These are phyloP conservation scores for Ceratorhiza oryzae-sativae DNA, from an alignment of 1,284 basidiomycete genomes.

Conservation along the genomic window DNA sequence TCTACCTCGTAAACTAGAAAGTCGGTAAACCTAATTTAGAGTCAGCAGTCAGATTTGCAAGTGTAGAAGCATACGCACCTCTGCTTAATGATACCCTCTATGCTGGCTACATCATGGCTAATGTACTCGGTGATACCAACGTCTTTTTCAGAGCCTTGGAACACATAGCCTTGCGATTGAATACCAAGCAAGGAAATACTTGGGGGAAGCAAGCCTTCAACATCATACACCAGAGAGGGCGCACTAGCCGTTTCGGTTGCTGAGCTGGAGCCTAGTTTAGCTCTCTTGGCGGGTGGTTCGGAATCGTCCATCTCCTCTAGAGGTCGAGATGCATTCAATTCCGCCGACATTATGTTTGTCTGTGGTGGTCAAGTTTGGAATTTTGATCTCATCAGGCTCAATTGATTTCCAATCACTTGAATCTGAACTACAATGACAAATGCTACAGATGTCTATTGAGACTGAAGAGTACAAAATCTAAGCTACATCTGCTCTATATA, in stretches of 20 bases:
- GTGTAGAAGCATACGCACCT: conserved; percentile 59
- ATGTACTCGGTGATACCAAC: conserved; percentile 93
- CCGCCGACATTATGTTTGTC: background rate
- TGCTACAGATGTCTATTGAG: conserved; percentile 22
- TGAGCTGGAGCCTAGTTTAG: background rate
- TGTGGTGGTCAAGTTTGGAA: conserved; percentile 22
- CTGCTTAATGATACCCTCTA: conserved; percentile 94
- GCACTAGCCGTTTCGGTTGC: background rate
- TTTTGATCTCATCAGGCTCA: conserved; percentile 3
- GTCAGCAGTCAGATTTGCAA: background rate
- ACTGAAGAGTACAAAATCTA: conserved; percentile 2
- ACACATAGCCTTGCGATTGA: conserved; percentile 55
- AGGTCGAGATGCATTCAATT: conserved; percentile 9
- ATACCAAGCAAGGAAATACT: conserved; percentile 57
- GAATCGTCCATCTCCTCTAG: conserved; percentile 9
- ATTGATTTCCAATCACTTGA: background rate
- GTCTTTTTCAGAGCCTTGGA: conserved; percentile 76
- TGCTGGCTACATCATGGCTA: conserved; percentile 69
- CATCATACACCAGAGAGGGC: conserved; percentile 37
- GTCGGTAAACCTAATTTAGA: conserved; percentile 82
- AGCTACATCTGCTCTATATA: conserved; percentile 17
- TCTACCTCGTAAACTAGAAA: conserved; percentile 92
- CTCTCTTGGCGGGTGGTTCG: conserved; percentile 31
- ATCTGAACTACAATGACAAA: background rate
- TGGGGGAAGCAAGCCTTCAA: conserved; percentile 68